Percentiles rank a stretch among this genome's conserved stretches.
Evolutionary conservation across 768 basidiomycete genomes (phyloP).

Genomic region (Lactarius quietus): DNA sequence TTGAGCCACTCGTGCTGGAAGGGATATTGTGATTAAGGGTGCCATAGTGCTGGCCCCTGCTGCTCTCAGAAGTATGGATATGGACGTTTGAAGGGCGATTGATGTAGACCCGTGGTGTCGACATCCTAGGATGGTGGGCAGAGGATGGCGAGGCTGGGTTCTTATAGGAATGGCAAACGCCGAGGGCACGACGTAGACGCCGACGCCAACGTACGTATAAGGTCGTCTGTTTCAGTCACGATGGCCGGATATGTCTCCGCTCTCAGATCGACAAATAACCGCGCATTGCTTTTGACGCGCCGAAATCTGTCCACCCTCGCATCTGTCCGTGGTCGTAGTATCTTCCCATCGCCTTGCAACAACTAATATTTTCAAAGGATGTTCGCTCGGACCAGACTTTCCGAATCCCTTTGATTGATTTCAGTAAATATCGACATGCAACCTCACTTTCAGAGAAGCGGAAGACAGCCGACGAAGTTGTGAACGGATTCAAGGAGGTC

Average conservation of each 20-base stretch:
- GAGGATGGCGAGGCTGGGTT: neutral
- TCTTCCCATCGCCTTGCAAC: neutral
- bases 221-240: too few relatives aligned
- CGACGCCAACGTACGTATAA: too few relatives aligned
- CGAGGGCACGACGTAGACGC: too few relatives aligned
- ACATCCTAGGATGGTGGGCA: neutral
- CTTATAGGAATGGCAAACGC: neutral
- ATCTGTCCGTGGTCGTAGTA: conserved; percentile 3
- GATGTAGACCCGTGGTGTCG: neutral
- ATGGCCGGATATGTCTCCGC: neutral
- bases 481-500: conserved; percentile 72
- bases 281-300: neutral
- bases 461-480: conserved; percentile 61
- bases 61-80: neutral
- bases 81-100: neutral
- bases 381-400: conserved; percentile 42
- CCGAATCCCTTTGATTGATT: conserved; percentile 66
- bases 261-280: conserved; percentile 5
- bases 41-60: neutral
- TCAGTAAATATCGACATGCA: conserved; percentile 58
- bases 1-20: neutral
- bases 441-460: conserved; percentile 53
- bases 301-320: conserved; percentile 4
- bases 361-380: conserved; percentile 29
- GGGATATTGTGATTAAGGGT: neutral